Conservation (phyloP, 495 filamentous ascomycete genomes). For the Penicillium paradoxum region DNA sequence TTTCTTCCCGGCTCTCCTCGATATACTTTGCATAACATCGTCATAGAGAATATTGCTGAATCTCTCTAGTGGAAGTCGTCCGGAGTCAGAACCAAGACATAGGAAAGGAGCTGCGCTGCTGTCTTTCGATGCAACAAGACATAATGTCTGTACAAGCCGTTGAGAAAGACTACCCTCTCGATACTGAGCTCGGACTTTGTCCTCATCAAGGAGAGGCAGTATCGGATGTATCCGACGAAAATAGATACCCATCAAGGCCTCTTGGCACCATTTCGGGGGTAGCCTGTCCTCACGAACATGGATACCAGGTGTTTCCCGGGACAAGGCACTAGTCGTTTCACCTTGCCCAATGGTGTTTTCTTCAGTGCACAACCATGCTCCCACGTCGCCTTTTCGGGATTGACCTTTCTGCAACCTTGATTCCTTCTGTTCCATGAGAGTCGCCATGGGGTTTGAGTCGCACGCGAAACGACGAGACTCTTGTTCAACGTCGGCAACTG, state of each 20-base stretch:
- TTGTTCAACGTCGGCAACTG: neutral
- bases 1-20: constrained; percentile 16
- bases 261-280: constrained; percentile 17
- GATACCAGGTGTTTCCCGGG: no score
- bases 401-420: constrained; percentile 14
- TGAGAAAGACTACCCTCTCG: constrained; percentile 12
- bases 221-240: constrained; percentile 23
- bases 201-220: constrained; percentile 28
- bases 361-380: constrained; percentile 16
- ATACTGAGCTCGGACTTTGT: constrained; percentile 12
- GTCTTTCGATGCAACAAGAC: constrained; percentile 36
- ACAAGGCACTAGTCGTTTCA: no score
- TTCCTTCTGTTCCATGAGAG: constrained; percentile 12
- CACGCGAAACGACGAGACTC: constrained; percentile 16
- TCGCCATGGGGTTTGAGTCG: constrained; percentile 21
- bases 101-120: constrained; percentile 20
- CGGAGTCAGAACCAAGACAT: constrained; percentile 11
- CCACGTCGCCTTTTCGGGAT: constrained; percentile 17
- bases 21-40: constrained; percentile 21
- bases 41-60: constrained; percentile 23
- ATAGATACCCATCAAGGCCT: constrained; percentile 20
- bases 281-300: neutral
- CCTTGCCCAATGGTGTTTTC: neutral
- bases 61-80: constrained; percentile 11
- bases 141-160: constrained; percentile 26